Evolutionary conservation across 2,329 filamentous ascomycete genomes (phyloP).

Genomic region (Xylaria sp.): DNA sequence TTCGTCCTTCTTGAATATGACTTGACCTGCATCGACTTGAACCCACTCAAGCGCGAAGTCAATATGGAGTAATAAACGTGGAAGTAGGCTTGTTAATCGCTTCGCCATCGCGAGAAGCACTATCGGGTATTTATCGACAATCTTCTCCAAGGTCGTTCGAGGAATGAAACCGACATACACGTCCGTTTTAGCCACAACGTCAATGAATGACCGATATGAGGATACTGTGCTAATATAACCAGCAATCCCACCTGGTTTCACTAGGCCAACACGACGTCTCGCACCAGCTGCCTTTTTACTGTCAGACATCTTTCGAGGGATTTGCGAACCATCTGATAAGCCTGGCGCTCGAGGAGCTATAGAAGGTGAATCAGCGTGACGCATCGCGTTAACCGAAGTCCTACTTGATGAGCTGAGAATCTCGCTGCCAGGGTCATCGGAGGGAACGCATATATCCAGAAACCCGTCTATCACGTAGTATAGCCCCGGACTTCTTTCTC

Average conservation of each 20-base stretch:
- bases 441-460: constrained; percentile 86
- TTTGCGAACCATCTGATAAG: constrained; percentile 39
- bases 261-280: constrained; percentile 74
- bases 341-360: constrained; percentile 26
- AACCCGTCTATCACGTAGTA: constrained; percentile 99
- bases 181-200: constrained; percentile 96
- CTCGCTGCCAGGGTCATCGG: constrained; percentile 59
- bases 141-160: constrained; percentile 81
- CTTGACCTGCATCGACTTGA: constrained; percentile 92
- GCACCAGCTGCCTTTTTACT: constrained; percentile 46
- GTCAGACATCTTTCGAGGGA: constrained; percentile 47
- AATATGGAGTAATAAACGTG: constrained; percentile 90
- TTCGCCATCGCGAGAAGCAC: constrained; percentile 96
- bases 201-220: constrained; percentile 93
- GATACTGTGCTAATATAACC: constrained; percentile 95
- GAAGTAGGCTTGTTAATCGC: constrained; percentile 84
- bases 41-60: constrained; percentile 99
- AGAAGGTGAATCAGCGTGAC: constrained; percentile 40
- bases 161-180: constrained; percentile 97
- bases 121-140: constrained; percentile 91
- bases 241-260: constrained; percentile 92
- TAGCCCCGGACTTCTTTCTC: constrained; percentile 92
- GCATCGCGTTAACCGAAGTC: constrained; percentile 45
- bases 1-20: constrained; percentile 91
- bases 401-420: constrained; percentile 48